Percentiles rank a stretch among this genome's conserved stretches.
Conservation (phyloP, 106 monocot species). For the Chionographis japonica region DNA sequence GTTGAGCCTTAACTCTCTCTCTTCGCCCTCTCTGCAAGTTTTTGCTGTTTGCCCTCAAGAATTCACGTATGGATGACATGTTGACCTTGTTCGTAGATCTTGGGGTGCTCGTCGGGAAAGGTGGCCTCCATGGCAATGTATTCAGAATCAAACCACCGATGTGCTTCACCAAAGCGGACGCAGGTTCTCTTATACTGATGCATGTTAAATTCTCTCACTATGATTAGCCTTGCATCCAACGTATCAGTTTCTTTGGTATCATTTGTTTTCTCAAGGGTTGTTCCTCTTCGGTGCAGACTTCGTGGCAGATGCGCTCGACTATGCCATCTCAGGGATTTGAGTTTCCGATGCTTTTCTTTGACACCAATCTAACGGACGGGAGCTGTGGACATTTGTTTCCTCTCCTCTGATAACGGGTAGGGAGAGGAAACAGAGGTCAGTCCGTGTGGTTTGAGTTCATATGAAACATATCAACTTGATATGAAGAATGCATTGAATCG, state of each 20-base stretch:
- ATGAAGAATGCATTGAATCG: no score
- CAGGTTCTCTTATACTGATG: slow-evolving; percentile 40
- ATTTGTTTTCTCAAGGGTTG: not conserved
- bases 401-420: no score
- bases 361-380: no score
- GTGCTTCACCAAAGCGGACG: slow-evolving; percentile 95
- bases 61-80: no score
- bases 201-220: not conserved
- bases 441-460: no score
- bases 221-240: not conserved
- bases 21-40: not conserved
- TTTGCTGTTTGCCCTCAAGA: not conserved
- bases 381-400: no score
- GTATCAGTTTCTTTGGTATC: not conserved
- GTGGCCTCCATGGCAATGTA: slow-evolving; percentile 91
- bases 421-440: no score
- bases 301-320: slow-evolving; percentile 77
- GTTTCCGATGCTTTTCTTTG: not conserved
- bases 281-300: slow-evolving; percentile 50
- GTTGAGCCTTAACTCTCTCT: slow-evolving; percentile 13
- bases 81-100: slow-evolving; percentile 52
- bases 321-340: slow-evolving; percentile 70
- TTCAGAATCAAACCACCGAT: slow-evolving; percentile 99
- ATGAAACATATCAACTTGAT: no score
- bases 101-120: slow-evolving; percentile 91